Conservation (phyloP, 805 yeast genomes). For the Candida sphagnicola region DNA sequence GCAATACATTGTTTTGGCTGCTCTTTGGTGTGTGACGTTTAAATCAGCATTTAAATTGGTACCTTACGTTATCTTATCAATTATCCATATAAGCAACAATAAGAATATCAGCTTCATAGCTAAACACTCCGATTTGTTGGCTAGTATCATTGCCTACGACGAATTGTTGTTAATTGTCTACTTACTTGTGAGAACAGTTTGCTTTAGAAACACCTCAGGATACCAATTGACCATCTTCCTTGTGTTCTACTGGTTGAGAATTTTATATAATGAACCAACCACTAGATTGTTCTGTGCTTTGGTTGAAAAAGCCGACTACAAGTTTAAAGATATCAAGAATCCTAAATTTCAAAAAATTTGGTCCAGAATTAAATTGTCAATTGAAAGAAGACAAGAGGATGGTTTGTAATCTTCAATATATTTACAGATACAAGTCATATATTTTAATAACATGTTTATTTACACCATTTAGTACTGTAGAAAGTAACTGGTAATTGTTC, state of each 20-base stretch:
- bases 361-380: slow-evolving; percentile 27
- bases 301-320: slow-evolving; percentile 41
- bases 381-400: slow-evolving; percentile 22
- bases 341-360: slow-evolving; percentile 36
- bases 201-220: slow-evolving; percentile 67
- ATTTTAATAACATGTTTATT: too few relatives aligned
- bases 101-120: slow-evolving; percentile 40
- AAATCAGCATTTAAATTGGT: slow-evolving; percentile 60
- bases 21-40: slow-evolving; percentile 61
- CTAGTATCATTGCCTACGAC: slow-evolving; percentile 52
- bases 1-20: slow-evolving; percentile 57
- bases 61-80: slow-evolving; percentile 56
- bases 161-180: slow-evolving; percentile 55
- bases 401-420: not conserved
- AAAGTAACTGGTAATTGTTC: too few relatives aligned
- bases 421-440: not conserved
- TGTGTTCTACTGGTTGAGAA: slow-evolving; percentile 66
- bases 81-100: slow-evolving; percentile 48
- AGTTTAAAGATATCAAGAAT: slow-evolving; percentile 40
- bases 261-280: slow-evolving; percentile 51
- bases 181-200: slow-evolving; percentile 53
- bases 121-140: slow-evolving; percentile 34
- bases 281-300: slow-evolving; percentile 39
- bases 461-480: too few relatives aligned
- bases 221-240: slow-evolving; percentile 57